These are phyloP conservation scores for Megacollybia platyphylla DNA, from an alignment of 1,284 basidiomycete species.

Conservation along the genomic window DNA sequence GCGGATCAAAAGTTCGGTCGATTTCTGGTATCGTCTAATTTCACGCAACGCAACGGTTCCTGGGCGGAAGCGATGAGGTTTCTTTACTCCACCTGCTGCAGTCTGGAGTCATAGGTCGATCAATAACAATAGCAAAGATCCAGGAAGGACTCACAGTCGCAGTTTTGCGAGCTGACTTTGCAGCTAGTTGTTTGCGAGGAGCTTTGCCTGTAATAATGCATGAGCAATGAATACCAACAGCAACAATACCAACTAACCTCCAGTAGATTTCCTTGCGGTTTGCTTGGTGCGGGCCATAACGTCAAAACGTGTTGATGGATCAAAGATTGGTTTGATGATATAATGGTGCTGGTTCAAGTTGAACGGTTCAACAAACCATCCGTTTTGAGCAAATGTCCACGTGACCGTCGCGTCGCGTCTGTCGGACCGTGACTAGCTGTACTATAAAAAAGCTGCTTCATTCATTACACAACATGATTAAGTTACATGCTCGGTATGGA, in stretches of 20 bases:
- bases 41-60: constrained; percentile 75
- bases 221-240: constrained; percentile 11
- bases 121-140: background rate
- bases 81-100: constrained; percentile 66
- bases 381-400: background rate
- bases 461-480: too few species aligned
- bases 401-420: too few species aligned
- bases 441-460: too few species aligned
- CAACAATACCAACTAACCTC: constrained; percentile 25
- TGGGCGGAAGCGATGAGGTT: constrained; percentile 52
- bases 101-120: constrained; percentile 14
- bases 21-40: constrained; percentile 77
- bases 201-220: constrained; percentile 24
- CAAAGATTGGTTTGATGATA: constrained; percentile 3
- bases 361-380: constrained; percentile 6
- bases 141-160: background rate
- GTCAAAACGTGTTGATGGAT: background rate
- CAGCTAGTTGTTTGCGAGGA: constrained; percentile 53
- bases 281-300: constrained; percentile 28
- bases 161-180: constrained; percentile 35
- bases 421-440: too few species aligned
- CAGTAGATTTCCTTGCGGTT: constrained; percentile 51
- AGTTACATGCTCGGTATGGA: too few species aligned
- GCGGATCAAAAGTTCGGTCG: constrained; percentile 66
- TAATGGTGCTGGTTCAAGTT: constrained; percentile 12